These are phyloP conservation scores for Coemansia sp. DNA, from an alignment of 192 early-diverging fungal genomes.

Conservation along the genomic window DNA sequence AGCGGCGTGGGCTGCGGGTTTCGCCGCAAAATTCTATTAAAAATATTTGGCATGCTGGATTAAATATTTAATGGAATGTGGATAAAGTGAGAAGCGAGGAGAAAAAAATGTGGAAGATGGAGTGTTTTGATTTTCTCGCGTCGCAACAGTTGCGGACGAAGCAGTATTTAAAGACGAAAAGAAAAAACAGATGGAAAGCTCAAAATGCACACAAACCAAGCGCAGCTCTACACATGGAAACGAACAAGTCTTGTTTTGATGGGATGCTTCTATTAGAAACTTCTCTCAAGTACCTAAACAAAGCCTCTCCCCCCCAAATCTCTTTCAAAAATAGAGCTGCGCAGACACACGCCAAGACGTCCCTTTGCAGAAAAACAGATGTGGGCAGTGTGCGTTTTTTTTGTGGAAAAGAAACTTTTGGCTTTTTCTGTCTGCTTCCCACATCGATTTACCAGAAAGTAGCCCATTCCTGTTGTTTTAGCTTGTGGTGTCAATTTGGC, in stretches of 20 bases:
- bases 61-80: neutral
- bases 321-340: neutral
- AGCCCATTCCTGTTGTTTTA: too few species aligned
- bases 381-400: neutral
- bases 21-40: conserved; percentile 30
- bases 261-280: neutral
- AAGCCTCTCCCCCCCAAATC: neutral
- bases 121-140: conserved; percentile 5
- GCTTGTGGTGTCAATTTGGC: too few species aligned
- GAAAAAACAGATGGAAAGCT: neutral
- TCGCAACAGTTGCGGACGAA: conserved; percentile 9
- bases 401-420: too few species aligned
- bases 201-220: neutral
- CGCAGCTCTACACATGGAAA: neutral
- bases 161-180: neutral
- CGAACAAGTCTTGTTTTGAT: neutral
- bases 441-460: too few species aligned
- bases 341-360: neutral
- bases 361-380: neutral
- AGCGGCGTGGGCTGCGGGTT: conserved; percentile 5
- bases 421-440: too few species aligned
- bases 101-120: conserved; percentile 11
- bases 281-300: neutral
- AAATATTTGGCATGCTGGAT: conserved; percentile 42
- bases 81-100: conserved; percentile 2